These are phyloP conservation scores for Ramalina intermedia DNA, from an alignment of 495 filamentous ascomycete species.

Conservation along the genomic window DNA sequence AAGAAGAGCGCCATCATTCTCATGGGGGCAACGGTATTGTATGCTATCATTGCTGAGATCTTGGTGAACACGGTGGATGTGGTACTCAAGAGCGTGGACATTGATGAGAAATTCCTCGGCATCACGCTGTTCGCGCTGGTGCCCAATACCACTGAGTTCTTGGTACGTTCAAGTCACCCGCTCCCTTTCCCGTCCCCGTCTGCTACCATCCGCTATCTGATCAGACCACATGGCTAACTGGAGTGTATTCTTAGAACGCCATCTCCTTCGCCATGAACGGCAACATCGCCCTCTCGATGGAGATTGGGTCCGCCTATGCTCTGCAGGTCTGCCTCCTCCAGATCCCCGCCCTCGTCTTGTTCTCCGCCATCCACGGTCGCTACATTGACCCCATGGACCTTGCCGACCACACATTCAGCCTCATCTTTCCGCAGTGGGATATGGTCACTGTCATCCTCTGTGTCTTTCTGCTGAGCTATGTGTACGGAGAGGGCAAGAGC, in stretches of 20 bases:
- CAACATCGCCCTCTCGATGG: conserved; percentile 98
- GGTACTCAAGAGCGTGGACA: conserved; percentile 72
- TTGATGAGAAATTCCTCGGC: conserved; percentile 96
- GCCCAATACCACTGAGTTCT: conserved; percentile 94
- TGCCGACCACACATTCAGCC: conserved; percentile 63
- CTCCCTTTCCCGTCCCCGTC: not conserved
- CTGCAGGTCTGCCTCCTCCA: conserved; percentile 96
- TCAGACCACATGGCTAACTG: conserved; percentile 4
- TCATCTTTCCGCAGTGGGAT: conserved; percentile 98
- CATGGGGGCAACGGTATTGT: conserved; percentile 78
- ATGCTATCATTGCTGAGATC: conserved; percentile 93
- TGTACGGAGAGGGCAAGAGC: conserved; percentile 92
- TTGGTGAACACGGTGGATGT: conserved; percentile 92
- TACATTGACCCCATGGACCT: conserved; percentile 42
- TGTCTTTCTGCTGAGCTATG: conserved; percentile 91
- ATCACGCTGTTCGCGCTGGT: conserved; percentile 96
- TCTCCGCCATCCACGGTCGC: conserved; percentile 51
- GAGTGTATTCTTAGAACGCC: conserved; percentile 57
- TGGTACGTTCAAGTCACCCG: conserved; percentile 40
- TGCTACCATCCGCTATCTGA: not conserved
- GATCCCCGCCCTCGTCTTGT: conserved; percentile 84
- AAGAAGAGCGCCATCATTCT: conserved; percentile 80
- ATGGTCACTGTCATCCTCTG: conserved; percentile 96
- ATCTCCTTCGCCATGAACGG: conserved; percentile 99
- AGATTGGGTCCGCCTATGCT: conserved; percentile 95